Percentiles rank a stretch among this genome's conserved stretches.
These are phyloP conservation scores for Trichoderma sp. DNA, from an alignment of 2,329 filamentous ascomycete species.

Conservation along the genomic window DNA sequence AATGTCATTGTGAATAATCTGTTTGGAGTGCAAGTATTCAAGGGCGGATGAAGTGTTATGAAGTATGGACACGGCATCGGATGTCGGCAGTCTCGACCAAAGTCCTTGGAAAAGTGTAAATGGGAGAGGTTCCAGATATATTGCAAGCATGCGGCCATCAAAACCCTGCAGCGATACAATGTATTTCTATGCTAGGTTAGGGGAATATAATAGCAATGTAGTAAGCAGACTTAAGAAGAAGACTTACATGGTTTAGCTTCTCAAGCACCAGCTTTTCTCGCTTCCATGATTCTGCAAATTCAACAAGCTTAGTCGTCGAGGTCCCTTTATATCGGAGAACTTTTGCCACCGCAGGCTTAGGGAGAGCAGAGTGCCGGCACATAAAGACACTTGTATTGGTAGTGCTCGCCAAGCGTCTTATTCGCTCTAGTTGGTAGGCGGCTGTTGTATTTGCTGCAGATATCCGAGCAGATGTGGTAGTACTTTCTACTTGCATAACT, in stretches of 20 bases:
- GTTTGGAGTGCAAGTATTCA: neutral
- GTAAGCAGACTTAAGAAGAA: neutral
- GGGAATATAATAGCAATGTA: neutral
- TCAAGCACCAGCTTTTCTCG: neutral
- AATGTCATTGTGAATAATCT: conserved; percentile 7
- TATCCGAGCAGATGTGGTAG: no score
- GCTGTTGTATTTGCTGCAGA: neutral
- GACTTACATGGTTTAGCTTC: neutral
- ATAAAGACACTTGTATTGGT: neutral
- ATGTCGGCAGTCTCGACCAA: neutral
- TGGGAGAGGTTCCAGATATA: neutral
- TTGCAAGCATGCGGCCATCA: neutral
- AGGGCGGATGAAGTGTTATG: neutral
- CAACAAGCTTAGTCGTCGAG: neutral
- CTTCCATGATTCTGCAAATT: neutral
- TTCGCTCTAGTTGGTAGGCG: neutral
- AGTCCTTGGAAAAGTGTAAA: neutral
- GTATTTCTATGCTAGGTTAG: neutral
- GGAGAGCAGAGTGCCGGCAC: neutral
- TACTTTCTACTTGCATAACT: no score
- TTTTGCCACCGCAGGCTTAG: neutral
- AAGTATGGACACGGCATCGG: neutral
- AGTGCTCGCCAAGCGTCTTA: neutral
- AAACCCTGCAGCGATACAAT: neutral
- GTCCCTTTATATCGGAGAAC: neutral